Evolutionary conservation across 2,329 filamentous ascomycete genomes (phyloP).

Genomic region (Fusarium coffeatum): DNA sequence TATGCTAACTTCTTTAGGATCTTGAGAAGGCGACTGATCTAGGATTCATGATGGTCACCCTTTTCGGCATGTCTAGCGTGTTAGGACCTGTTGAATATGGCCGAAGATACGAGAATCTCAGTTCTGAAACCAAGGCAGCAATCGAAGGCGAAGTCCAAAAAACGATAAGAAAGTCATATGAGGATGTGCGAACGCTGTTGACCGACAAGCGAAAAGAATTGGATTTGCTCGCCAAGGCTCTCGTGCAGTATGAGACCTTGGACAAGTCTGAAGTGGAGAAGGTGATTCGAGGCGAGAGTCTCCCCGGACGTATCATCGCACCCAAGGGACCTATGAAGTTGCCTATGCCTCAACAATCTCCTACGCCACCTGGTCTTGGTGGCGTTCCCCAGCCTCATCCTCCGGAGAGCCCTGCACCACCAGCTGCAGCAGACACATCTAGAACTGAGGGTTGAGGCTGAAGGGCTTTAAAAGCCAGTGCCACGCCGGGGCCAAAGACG

Average conservation of each 20-base stretch:
- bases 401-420: slow-evolving; percentile 51
- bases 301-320: slow-evolving; percentile 72
- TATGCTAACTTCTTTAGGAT: slow-evolving; percentile 67
- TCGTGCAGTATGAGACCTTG: slow-evolving; percentile 94
- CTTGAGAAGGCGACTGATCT: slow-evolving; percentile 83
- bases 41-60: slow-evolving; percentile 89
- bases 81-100: slow-evolving; percentile 92
- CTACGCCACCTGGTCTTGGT: slow-evolving; percentile 51
- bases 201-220: slow-evolving; percentile 83
- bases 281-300: slow-evolving; percentile 86
- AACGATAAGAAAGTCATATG: slow-evolving; percentile 83
- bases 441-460: slow-evolving; percentile 41
- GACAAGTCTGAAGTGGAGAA: slow-evolving; percentile 90
- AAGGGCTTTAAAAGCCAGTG: background rate
- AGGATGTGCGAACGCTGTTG: slow-evolving; percentile 78
- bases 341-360: slow-evolving; percentile 52
- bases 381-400: slow-evolving; percentile 51
- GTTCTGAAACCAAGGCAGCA: slow-evolving; percentile 83
- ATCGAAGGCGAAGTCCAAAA: slow-evolving; percentile 92
- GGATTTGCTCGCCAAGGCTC: slow-evolving; percentile 85
- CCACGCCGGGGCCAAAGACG: slow-evolving; percentile 5
- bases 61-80: slow-evolving; percentile 87
- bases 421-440: slow-evolving; percentile 48
- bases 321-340: slow-evolving; percentile 62
- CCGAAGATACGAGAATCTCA: slow-evolving; percentile 82